Evolutionary conservation across 192 early-diverging fungal species (phyloP).

Genomic region (Linnemannia schmuckeri): DNA sequence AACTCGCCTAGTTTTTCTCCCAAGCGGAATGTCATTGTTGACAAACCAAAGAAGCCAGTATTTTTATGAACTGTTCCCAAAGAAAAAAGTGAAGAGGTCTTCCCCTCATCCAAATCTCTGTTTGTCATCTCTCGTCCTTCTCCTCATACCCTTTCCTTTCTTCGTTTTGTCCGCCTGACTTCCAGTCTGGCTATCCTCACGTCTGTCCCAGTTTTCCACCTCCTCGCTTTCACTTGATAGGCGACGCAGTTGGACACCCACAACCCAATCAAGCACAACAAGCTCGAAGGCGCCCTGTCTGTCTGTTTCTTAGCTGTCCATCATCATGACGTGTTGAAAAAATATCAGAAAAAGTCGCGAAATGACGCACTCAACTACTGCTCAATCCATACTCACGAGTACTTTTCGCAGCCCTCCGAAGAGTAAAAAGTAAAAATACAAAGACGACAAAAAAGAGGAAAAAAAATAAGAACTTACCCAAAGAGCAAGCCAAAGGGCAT

Average conservation of each 20-base stretch:
- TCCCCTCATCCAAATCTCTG: background rate
- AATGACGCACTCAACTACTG: too few species aligned
- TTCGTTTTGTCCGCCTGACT: background rate
- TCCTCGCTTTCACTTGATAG: background rate
- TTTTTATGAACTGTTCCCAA: background rate
- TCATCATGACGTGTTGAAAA: too few species aligned
- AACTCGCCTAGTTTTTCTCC: background rate
- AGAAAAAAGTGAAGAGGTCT: background rate
- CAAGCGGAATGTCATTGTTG: background rate
- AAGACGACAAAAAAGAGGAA: background rate
- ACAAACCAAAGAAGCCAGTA: background rate
- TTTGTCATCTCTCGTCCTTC: background rate
- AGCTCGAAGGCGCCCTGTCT: too few species aligned
- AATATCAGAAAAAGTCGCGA: too few species aligned
- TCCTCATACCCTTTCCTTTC: background rate
- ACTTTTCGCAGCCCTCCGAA: too few species aligned
- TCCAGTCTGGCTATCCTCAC: background rate
- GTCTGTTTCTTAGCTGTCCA: too few species aligned
- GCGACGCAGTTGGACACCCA: background rate
- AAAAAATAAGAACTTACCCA: slow-evolving; percentile 59
- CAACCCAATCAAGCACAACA: too few species aligned
- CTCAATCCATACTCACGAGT: too few species aligned
- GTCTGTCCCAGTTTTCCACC: background rate
- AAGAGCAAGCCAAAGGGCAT: slow-evolving; percentile 69
- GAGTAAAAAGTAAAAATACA: background rate